phyloP scores from a whole-genome alignment of 805 yeast genomes.

The Nakazawaea ambrosiae region DNA sequence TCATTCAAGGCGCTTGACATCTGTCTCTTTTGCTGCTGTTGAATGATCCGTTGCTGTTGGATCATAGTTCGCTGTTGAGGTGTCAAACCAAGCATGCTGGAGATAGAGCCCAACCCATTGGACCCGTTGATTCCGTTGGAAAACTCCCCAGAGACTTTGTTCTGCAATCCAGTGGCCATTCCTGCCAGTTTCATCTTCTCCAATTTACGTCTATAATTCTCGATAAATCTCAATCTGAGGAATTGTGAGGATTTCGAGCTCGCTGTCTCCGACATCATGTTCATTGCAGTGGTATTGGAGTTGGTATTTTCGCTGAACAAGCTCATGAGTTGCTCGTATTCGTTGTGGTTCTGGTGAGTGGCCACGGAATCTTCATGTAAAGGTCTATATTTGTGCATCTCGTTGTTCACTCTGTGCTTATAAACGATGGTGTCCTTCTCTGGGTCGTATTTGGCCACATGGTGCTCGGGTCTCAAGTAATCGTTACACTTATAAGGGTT shows the following conservation, averaged over 20 bases:
- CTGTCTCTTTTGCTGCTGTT: conserved; percentile 10
- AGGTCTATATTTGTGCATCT: conserved; percentile 22
- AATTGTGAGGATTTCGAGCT: conserved; percentile 56
- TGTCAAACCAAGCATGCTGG: conserved; percentile 9
- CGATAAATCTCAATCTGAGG: conserved; percentile 81
- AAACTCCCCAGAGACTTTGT: conserved; percentile 3
- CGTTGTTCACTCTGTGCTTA: conserved; percentile 28
- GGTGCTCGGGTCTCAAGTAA: conserved; percentile 39
- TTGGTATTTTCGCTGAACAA: conserved; percentile 44
- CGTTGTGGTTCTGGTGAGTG: conserved; percentile 64
- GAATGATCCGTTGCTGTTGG: conserved; percentile 11
- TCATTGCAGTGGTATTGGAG: conserved; percentile 25
- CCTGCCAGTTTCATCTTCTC: conserved; percentile 43
- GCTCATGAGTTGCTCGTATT: conserved; percentile 87
- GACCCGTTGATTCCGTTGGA: background rate
- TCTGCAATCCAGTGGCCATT: conserved; percentile 19
- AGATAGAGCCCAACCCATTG: conserved; percentile 3
- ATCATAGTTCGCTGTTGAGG: conserved; percentile 11
- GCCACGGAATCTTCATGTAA: conserved; percentile 53
- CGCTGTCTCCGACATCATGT: conserved; percentile 24
- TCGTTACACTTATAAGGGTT: conserved; percentile 55
- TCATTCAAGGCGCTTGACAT: conserved; percentile 9
- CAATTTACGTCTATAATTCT: conserved; percentile 70
- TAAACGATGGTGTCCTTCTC: conserved; percentile 24
- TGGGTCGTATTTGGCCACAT: conserved; percentile 32